Base-by-base conservation (phyloP, 805 yeast species). In the Kuraishia cidri region DNA sequence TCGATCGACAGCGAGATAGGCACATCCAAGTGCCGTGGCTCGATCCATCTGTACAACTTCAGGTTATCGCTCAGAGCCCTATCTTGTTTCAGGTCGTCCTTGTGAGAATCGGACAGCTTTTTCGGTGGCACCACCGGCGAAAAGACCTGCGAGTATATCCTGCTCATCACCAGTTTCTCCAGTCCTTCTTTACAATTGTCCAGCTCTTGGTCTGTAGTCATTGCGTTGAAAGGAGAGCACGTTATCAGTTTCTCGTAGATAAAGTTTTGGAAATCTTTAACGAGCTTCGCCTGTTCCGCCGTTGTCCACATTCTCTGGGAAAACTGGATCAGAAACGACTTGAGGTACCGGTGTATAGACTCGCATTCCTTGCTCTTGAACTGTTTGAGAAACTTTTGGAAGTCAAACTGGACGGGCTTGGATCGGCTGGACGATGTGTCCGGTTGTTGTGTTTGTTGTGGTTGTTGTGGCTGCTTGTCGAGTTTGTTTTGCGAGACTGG, bases 131-230 rank as follows among this genome's bases (percentile, higher is more conserved):
- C 47, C 12, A 52, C 58, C 0, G 97, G 97, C 0, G 97, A 76
- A 48, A 82, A 94, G 20, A 90, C 80, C 34, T 71, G 73, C 1
- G 65, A 64, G 52, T 86, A 88, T 2, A 94, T 56, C 41, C 95
- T 67, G 35, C 90, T 88, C 94, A 88, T 85, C 7, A 94, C 67
- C 27, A 92, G 65, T 53, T 92, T 92, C 54, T 92, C 99, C 45
- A 92, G 66, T 0, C 98, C 98, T 45, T 87, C 97, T 42, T 78
- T 62, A 2, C 94, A 79, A 48, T 88, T 86, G 24, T 67, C 75
- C 32, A 83, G 58, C 33, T 70, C 76, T 14, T 64, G 63, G 2
- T 65, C 70, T 12, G 74, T 75, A 27, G 56, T 62, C 62, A 85
- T 67, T 3, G 72, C 59, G 15, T 73, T 67, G 52, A 92, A 90